A percentile compares a stretch with the other conserved stretches of the same genome.
phyloP scores from a whole-genome alignment of 768 basidiomycete species.

The Xanthoconium purpureum region DNA sequence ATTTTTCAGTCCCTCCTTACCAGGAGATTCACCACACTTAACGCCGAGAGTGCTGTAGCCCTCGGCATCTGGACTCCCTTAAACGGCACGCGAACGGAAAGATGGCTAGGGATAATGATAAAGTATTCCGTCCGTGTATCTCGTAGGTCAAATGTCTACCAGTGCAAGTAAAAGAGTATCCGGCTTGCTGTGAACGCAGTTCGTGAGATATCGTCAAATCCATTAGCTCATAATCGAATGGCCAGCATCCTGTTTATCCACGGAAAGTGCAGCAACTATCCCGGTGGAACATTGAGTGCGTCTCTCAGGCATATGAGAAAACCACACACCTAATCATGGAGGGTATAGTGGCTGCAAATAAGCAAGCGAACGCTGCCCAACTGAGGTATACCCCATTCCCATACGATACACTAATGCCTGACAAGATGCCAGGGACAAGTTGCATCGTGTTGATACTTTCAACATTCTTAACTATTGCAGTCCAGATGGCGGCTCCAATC shows the following conservation, averaged over 20 bases:
- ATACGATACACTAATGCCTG: conserved; percentile 63
- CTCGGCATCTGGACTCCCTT: too few relatives aligned
- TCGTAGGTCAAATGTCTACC: conserved; percentile 7
- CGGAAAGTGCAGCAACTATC: conserved; percentile 80
- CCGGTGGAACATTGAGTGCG: not conserved
- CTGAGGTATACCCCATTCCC: conserved; percentile 63
- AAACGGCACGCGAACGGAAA: not conserved
- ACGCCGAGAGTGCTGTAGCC: too few relatives aligned
- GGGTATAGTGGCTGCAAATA: conserved; percentile 63
- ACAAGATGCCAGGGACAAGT: conserved; percentile 39
- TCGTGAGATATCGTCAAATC: conserved; percentile 19
- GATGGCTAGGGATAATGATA: conserved; percentile 18
- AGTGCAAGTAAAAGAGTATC: not conserved
- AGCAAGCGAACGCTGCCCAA: conserved; percentile 73
- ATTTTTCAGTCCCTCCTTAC: too few relatives aligned
- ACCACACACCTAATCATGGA: conserved; percentile 70
- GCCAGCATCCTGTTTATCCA: conserved; percentile 44
- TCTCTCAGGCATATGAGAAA: not conserved
- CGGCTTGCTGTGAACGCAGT: conserved; percentile 1
- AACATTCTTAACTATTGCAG: conserved; percentile 63
- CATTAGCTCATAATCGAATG: conserved; percentile 21
- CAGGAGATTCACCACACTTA: too few relatives aligned
- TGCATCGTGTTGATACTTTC: conserved; percentile 54
- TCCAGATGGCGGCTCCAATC: conserved; percentile 75
- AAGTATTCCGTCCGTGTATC: conserved; percentile 15